Evolutionary conservation across 345 rosid genomes (phyloP), one percentile per base, ranked within the genome.

Genomic region (Populus alba): DNA sequence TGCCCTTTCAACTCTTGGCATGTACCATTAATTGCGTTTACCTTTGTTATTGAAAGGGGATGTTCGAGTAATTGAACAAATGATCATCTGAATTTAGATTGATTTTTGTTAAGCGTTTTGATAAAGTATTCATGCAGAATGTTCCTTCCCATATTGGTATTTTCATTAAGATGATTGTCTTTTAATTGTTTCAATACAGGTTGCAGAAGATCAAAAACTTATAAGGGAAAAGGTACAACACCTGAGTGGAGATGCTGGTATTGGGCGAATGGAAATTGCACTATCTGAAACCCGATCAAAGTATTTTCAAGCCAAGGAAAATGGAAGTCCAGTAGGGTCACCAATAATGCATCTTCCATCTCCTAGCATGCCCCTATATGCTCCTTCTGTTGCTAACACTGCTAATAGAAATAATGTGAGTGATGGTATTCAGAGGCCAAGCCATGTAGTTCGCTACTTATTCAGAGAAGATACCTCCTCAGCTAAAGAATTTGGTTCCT

Each of bases 201-300:
- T 93, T 45, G 51, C 78, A 35, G 97, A 92, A 77, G 97, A 93
- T 82, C 96, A 89, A 76, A 88, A 87, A 77, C 93, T 93, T 77
- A 57, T 95, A 68, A 87, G 89, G 70, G 94, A 92, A 77, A 92
- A 87, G 84, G 88, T 95, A 43, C 88, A 83, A 25, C 93, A 90
- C 61, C 83, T 95, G 67, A 83, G 92, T 81, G 99, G 99, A 72
- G 84, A 72, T 73, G 90, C 91, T 73, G 99, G 99, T 69, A 83
- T 92, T 49, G 83, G 69, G 82, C 91, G 89, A 13, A 90, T 95
- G 94, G 98, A 92, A 80, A 78, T 71, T 82, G 92, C 97, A 8
- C 83, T 95, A 65, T 83, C 91, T 61, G 92, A 92, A 77, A 83
- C 92, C 38, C 83, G 97, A 47, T 74, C 92, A 10, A 92, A 88